phyloP scores from a whole-genome alignment of 306 rosid genomes.

The Castanospermum australe region DNA sequence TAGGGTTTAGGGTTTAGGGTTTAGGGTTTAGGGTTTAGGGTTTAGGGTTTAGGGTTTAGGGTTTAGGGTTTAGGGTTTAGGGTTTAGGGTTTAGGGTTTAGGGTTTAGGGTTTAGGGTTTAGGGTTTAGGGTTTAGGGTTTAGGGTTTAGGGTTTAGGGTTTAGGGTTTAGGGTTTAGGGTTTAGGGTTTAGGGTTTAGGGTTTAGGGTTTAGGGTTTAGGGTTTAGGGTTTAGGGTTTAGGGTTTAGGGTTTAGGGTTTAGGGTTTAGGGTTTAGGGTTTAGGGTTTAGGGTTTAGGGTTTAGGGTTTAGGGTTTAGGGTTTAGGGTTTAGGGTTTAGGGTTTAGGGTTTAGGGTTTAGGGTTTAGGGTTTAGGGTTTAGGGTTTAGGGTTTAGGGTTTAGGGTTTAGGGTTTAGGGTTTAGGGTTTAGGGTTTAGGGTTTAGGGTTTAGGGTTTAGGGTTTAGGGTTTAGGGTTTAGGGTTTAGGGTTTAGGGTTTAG shows the following conservation, averaged over 20 bases:
- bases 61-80: neutral
- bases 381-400: constrained; percentile 7
- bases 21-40: neutral
- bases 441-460: neutral
- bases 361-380: constrained; percentile 22
- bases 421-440: constrained; percentile 5
- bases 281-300: neutral
- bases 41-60: neutral
- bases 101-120: neutral
- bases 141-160: constrained; percentile 4
- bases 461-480: neutral
- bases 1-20: neutral
- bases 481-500: neutral
- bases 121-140: neutral
- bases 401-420: constrained; percentile 17
- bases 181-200: constrained; percentile 10
- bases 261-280: constrained; percentile 10
- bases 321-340: constrained; percentile 26
- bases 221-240: constrained; percentile 14
- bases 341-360: constrained; percentile 22
- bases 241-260: neutral
- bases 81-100: neutral
- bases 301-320: neutral
- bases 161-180: neutral
- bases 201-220: neutral